These are phyloP conservation scores for Pseudofabraea citricarpa DNA, from an alignment of 2,329 filamentous ascomycete species.

Conservation along the genomic window DNA sequence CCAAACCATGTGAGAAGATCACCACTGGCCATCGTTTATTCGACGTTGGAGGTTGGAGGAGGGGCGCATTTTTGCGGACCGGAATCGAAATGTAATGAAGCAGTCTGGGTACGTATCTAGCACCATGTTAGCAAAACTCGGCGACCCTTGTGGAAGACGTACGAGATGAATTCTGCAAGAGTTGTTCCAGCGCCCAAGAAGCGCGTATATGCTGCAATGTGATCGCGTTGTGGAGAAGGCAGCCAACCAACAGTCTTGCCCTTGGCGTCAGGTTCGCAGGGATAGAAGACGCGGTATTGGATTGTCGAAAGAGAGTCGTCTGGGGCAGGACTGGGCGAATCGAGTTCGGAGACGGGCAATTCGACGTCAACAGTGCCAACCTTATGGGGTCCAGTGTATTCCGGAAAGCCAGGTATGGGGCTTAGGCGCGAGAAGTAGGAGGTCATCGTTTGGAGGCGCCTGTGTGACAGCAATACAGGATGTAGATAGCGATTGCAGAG, in stretches of 20 bases:
- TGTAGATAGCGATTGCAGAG: no score
- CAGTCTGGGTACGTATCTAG: constrained; percentile 62
- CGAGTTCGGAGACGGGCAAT: constrained; percentile 60
- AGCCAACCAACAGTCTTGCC: constrained; percentile 66
- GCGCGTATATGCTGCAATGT: constrained; percentile 69
- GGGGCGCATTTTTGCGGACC: constrained; percentile 63
- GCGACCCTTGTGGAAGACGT: no score
- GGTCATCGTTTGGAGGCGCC: no score
- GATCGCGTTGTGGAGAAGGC: constrained; percentile 68
- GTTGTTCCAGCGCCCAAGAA: constrained; percentile 65
- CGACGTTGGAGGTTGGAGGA: constrained; percentile 45
- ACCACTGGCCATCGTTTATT: constrained; percentile 69
- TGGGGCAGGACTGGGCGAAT: constrained; percentile 48
- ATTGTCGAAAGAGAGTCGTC: constrained; percentile 63
- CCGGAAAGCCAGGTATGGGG: constrained; percentile 67
- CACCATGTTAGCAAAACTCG: constrained; percentile 5
- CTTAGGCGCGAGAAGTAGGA: constrained; percentile 47
- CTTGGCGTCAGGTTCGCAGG: constrained; percentile 45
- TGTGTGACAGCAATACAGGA: no score
- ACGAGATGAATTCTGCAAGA: constrained; percentile 56
- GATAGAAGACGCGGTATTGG: constrained; percentile 80
- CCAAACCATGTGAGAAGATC: constrained; percentile 82
- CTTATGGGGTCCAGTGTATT: constrained; percentile 71
- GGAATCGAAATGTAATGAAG: constrained; percentile 71
- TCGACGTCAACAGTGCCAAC: constrained; percentile 80